Percentiles rank a stretch among this genome's conserved stretches.
These are phyloP conservation scores for Nannochloris sp. DNA, from an alignment of 139 green algal genomes.

Conservation along the genomic window DNA sequence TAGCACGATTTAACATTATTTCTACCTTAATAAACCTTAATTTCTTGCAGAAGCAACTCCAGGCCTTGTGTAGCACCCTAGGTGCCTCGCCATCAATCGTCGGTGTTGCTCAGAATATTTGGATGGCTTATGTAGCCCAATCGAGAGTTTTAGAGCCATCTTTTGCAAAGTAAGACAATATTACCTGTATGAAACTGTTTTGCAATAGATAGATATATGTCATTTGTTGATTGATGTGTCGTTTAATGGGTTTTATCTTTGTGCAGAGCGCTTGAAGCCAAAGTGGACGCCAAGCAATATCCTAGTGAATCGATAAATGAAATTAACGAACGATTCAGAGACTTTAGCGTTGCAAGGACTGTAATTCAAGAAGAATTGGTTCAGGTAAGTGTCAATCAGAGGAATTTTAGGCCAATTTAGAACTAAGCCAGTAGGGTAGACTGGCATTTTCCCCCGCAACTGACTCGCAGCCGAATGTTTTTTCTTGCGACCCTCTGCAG, in stretches of 20 bases:
- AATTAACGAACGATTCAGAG: background rate
- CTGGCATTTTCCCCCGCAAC: no score
- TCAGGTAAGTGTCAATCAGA: background rate
- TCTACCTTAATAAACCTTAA: background rate
- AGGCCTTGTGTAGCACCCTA: background rate
- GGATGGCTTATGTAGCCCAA: conserved; percentile 9
- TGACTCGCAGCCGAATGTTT: background rate
- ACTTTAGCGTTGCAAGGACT: background rate
- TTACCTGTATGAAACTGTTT: background rate
- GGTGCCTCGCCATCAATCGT: background rate
- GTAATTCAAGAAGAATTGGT: background rate
- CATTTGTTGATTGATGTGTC: background rate
- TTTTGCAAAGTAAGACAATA: conserved; percentile 5
- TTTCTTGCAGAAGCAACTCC: conserved; percentile 10
- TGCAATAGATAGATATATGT: background rate
- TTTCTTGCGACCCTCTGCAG: background rate
- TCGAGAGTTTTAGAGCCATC: conserved; percentile 2
- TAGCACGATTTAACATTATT: background rate
- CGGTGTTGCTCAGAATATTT: conserved; percentile 7
- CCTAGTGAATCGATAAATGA: background rate
- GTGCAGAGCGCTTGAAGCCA: background rate
- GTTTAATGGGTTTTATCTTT: background rate
- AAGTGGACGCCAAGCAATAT: background rate
- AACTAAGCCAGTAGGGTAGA: background rate
- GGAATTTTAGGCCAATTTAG: background rate